Conservation (phyloP, 805 yeast species). For the Sugiyamaella smithiae region DNA sequence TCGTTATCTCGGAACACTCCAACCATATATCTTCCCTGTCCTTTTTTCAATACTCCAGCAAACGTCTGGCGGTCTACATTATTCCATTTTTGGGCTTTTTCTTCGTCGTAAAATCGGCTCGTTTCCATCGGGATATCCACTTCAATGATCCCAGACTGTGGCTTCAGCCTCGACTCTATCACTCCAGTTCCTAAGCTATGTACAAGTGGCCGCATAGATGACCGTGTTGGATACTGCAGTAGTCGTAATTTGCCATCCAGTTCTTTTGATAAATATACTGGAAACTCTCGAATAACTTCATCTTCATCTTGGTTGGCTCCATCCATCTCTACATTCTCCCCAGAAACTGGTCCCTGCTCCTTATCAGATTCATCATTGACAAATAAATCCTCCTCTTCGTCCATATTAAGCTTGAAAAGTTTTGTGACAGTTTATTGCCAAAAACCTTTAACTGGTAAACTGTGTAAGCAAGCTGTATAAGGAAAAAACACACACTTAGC, state of each 20-base stretch:
- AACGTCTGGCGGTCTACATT: conserved; percentile 58
- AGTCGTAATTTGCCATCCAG: conserved; percentile 38
- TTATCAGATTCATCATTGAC: conserved; percentile 22
- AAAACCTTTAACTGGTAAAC: too few species aligned
- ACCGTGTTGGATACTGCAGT: conserved; percentile 63
- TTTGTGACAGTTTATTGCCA: too few species aligned
- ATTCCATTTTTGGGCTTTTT: conserved; percentile 64
- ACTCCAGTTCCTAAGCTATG: conserved; percentile 38
- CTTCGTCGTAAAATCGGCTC: conserved; percentile 59
- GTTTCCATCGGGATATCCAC: conserved; percentile 75
- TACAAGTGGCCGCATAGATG: conserved; percentile 41
- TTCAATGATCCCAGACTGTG: conserved; percentile 61
- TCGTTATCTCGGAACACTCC: conserved; percentile 46
- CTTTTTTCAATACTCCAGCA: conserved; percentile 58
- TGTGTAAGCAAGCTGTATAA: too few species aligned
- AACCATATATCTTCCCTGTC: conserved; percentile 35
- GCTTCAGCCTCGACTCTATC: conserved; percentile 54
- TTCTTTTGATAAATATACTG: conserved; percentile 45
- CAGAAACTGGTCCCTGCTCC: conserved; percentile 5
- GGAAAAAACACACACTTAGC: too few species aligned
- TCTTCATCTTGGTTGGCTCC: conserved; percentile 45
- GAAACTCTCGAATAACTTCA: conserved; percentile 60
- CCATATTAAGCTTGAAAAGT: too few species aligned
- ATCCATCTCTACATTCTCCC: conserved; percentile 24
- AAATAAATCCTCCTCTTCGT: conserved; percentile 23